Evolutionary conservation across 306 rosid genomes (phyloP), one percentile per base, ranked within the genome.

Genomic region (Glycine tomentella): DNA sequence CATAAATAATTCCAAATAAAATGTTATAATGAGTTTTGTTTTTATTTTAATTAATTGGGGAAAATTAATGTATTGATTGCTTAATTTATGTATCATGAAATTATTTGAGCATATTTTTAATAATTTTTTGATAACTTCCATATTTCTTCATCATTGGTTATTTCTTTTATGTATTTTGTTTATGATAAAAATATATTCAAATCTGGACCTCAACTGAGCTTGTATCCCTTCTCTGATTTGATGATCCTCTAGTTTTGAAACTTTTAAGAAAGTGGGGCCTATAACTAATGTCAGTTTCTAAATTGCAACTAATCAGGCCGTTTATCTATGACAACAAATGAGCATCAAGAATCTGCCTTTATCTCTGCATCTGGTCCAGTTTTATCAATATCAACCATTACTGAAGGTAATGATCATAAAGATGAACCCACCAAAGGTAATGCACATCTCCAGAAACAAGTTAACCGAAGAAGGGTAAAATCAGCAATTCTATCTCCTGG

Each of bases 331-430:
- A 13, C 69, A 56, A 38, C 69, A 33, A 76, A 55, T 83, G 84
- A 82, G 44, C 86, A 66, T 74, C 93, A 91, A 89, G 92, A 88
- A 42, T 87, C 87, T 56, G 49, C 88, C 9, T 16, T 49, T 10
- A 82, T 92, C 71, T 89, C 93, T 49, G 49, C 72, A 53, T 89
- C 95, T 52, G 97, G 90, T 75, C 95, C 97, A 70, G 83, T 49
- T 76, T 42, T 74, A 55, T 91, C 97, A 7, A 48, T 76, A 49
- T 91, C 92, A 48, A 73, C 87, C 44, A 84, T 77, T 53, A 58
- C 87, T 46, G 36, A 55, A 65, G 78, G 16, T 53, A 76, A 40
- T 76, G 88, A 84, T 72, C 44, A 75, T 73, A 82, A 79, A 69
- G 78, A 59, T 76, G 85, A 76, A 73, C 72, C 59, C 70, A 81